Evolutionary conservation across 2,329 filamentous ascomycete genomes (phyloP).

Genomic region (Thielaviopsis euricoi): DNA sequence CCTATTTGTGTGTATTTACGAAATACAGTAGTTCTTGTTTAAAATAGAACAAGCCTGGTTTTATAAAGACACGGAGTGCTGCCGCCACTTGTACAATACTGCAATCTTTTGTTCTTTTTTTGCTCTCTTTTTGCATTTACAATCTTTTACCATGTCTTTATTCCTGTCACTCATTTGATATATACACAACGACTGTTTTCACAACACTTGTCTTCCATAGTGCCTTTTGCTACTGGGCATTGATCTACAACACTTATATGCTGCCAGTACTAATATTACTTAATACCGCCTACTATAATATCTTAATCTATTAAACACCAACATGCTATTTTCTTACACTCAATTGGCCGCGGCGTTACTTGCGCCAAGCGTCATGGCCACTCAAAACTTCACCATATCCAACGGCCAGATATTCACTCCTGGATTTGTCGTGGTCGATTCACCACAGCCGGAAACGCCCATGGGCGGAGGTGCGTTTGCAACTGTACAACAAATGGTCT

Average conservation of each 20-base stretch:
- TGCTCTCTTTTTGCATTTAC: not conserved
- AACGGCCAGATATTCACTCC: constrained; percentile 55
- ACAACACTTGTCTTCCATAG: not conserved
- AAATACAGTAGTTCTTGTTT: too few species aligned
- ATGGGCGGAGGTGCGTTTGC: constrained; percentile 38
- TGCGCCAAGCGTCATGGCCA: constrained; percentile 17
- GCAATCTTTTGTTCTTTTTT: not conserved
- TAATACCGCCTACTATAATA: not conserved
- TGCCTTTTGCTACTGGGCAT: not conserved
- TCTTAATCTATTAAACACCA: not conserved
- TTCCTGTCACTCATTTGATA: not conserved
- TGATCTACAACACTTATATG: not conserved
- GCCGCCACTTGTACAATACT: not conserved
- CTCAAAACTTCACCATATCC: constrained; percentile 36
- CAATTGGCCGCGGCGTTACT: constrained; percentile 14
- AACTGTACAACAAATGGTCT: not conserved
- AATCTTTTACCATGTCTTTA: not conserved
- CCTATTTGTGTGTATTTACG: too few species aligned
- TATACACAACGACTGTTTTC: not conserved
- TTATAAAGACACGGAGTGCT: not conserved
- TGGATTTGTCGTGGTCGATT: constrained; percentile 48
- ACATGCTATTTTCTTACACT: not conserved
- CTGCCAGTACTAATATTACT: not conserved
- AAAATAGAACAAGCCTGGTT: not conserved
- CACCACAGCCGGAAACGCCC: constrained; percentile 48